Conservation (phyloP, 768 basidiomycete species). For the Cyclocybe cylindracea region DNA sequence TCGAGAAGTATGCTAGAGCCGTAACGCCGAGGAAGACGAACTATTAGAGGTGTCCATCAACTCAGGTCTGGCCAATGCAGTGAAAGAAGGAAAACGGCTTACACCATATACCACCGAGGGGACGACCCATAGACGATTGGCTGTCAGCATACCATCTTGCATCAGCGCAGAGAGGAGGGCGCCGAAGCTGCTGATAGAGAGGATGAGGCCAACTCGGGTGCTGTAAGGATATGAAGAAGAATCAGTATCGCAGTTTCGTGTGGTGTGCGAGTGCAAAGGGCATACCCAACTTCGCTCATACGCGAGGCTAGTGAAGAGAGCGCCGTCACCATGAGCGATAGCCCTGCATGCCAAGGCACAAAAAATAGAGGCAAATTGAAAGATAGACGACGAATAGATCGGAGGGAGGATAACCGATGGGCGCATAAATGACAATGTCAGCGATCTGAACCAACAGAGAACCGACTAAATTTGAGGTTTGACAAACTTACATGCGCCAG, state of each 20-base stretch:
- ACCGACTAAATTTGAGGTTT: background rate
- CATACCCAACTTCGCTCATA: constrained; percentile 16
- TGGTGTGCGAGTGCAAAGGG: background rate
- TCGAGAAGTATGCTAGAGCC: constrained; percentile 16
- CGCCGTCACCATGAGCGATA: constrained; percentile 18
- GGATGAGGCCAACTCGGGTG: constrained; percentile 35
- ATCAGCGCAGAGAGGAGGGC: constrained; percentile 33
- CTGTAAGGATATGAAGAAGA: constrained; percentile 16
- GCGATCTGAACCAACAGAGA: too few relatives aligned
- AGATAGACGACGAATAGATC: background rate
- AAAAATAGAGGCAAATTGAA: background rate
- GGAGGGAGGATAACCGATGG: too few relatives aligned
- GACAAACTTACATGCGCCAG: constrained; percentile 43
- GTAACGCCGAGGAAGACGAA: constrained; percentile 17
- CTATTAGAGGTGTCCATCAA: constrained; percentile 1
- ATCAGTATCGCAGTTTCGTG: background rate
- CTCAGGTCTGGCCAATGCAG: background rate
- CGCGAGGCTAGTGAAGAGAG: constrained; percentile 18
- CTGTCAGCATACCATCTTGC: constrained; percentile 35
- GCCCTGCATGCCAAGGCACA: constrained; percentile 9
- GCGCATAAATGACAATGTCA: too few relatives aligned
- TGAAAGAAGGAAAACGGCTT: constrained; percentile 9
- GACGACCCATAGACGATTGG: constrained; percentile 30
- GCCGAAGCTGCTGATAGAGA: constrained; percentile 33
- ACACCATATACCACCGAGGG: constrained; percentile 37